phyloP scores from a whole-genome alignment of 305 asterid genomes.

The Nicotiana rustica region DNA sequence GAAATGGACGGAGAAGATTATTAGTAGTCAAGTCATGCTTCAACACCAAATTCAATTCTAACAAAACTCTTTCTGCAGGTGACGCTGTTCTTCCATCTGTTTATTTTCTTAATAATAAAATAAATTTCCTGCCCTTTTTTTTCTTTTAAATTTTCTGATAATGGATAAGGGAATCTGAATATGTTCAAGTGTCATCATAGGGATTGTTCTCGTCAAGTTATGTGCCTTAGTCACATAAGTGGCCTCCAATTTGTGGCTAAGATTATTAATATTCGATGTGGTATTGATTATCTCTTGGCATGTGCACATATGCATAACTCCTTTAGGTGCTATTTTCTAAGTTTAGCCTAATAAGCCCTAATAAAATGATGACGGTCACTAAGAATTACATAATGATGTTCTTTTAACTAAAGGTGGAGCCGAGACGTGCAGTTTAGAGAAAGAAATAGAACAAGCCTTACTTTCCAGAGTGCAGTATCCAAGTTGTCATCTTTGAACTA shows the following conservation, averaged over 20 bases:
- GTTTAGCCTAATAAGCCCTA: too few species aligned
- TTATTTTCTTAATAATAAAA: too few species aligned
- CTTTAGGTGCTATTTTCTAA: neutral
- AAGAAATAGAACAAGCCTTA: neutral
- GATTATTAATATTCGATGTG: neutral
- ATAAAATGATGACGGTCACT: too few species aligned
- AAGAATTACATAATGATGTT: too few species aligned
- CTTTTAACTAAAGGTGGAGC: too few species aligned
- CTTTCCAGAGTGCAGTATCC: neutral
- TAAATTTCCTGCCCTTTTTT: too few species aligned
- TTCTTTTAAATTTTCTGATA: too few species aligned
- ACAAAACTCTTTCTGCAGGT: neutral
- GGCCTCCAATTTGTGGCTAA: too few species aligned
- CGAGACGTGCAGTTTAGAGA: neutral
- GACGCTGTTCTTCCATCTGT: neutral
- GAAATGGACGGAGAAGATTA: constrained; percentile 36
- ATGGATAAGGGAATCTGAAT: too few species aligned
- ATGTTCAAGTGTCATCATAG: too few species aligned
- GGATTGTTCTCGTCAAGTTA: neutral
- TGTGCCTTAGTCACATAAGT: neutral
- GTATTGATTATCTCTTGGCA: neutral
- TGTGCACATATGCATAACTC: neutral
- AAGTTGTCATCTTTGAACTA: neutral
- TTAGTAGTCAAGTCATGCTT: constrained; percentile 37
- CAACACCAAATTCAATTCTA: constrained; percentile 10